Evolutionary conservation across 768 basidiomycete species (phyloP).

Genomic region (Leccinum uliginosum): DNA sequence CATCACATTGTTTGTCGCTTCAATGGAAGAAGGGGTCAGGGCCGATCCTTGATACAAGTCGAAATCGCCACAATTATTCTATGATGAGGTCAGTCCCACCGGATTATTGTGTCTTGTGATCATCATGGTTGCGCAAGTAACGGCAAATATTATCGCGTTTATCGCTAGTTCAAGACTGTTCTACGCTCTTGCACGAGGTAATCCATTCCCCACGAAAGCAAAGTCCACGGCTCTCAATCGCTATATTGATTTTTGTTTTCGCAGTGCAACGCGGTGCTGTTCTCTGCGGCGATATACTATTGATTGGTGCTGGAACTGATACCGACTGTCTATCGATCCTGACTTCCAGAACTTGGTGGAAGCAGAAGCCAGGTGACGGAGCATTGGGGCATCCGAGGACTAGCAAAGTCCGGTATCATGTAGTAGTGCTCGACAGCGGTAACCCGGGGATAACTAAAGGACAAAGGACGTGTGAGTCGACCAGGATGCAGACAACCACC

Average conservation of each 20-base stretch:
- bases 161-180: slow-evolving; percentile 54
- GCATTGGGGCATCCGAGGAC: no score
- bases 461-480: no score
- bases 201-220: slow-evolving; percentile 45
- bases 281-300: slow-evolving; percentile 43
- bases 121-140: slow-evolving; percentile 47
- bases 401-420: no score
- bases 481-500: no score
- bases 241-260: background rate
- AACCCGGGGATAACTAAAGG: no score
- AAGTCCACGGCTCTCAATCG: slow-evolving; percentile 48
- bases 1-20: slow-evolving; percentile 51
- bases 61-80: slow-evolving; percentile 53
- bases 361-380: no score
- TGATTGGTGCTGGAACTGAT: background rate
- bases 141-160: slow-evolving; percentile 54
- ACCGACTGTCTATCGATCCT: slow-evolving; percentile 14
- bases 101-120: slow-evolving; percentile 51
- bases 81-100: slow-evolving; percentile 45
- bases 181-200: slow-evolving; percentile 53
- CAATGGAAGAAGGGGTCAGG: slow-evolving; percentile 44
- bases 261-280: slow-evolving; percentile 53
- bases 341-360: slow-evolving; percentile 42
- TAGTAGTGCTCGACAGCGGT: no score
- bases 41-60: slow-evolving; percentile 40